A percentile compares a stretch with the other conserved stretches of the same genome.
phyloP scores from a whole-genome alignment of 2,329 filamentous ascomycete species.

The Neoarthrinium moseri region DNA sequence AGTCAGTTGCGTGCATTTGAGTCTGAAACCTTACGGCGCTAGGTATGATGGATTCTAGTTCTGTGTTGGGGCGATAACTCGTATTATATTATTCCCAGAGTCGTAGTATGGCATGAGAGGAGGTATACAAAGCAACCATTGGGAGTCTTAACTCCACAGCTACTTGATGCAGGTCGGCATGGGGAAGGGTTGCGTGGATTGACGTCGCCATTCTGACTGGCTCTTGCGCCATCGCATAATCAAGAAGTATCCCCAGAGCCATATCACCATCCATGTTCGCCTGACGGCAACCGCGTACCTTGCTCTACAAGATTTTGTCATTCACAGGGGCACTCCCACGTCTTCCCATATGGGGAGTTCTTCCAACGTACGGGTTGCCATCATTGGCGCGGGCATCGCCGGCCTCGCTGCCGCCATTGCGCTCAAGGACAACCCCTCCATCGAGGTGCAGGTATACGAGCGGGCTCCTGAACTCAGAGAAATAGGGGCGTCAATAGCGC shows the following conservation, averaged over 20 bases:
- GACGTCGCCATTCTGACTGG: background rate
- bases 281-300: background rate
- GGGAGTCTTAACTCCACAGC: too few species aligned
- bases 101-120: too few species aligned
- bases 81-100: too few species aligned
- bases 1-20: too few species aligned
- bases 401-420: slow-evolving; percentile 47
- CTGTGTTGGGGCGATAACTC: too few species aligned
- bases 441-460: slow-evolving; percentile 50
- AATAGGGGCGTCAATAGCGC: slow-evolving; percentile 46
- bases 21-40: too few species aligned
- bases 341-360: too few species aligned
- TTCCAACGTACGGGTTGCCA: slow-evolving; percentile 37
- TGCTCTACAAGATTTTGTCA: background rate
- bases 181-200: too few species aligned
- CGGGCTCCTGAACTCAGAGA: slow-evolving; percentile 43
- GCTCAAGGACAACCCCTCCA: slow-evolving; percentile 35
- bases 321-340: too few species aligned
- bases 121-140: too few species aligned
- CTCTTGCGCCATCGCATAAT: background rate
- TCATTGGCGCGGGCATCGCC: slow-evolving; percentile 50
- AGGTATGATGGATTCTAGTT: too few species aligned
- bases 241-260: background rate
- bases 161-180: too few species aligned
- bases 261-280: background rate